phyloP scores from a whole-genome alignment of 768 basidiomycete species.

The Kwoniella heveanensis region DNA sequence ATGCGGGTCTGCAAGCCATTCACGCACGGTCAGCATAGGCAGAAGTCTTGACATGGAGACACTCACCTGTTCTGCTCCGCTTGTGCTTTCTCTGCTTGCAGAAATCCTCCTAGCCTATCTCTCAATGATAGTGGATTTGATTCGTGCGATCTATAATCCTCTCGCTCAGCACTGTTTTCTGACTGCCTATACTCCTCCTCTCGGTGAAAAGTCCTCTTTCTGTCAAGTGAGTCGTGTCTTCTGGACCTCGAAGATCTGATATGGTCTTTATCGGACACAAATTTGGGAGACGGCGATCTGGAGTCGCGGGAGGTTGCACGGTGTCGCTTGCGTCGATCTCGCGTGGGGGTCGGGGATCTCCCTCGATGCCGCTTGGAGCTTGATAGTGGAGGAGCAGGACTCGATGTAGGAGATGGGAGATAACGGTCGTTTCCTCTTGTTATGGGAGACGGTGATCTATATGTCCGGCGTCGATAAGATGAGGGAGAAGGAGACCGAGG shows the following conservation, averaged over 20 bases:
- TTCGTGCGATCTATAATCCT: no score
- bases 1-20: neutral
- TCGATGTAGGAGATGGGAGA: neutral
- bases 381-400: neutral
- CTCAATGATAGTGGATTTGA: neutral
- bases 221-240: no score
- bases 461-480: neutral
- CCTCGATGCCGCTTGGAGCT: conserved; percentile 2
- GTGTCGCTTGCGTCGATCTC: neutral
- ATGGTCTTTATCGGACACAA: no score
- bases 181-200: no score
- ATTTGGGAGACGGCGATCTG: no score
- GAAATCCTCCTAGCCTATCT: conserved; percentile 17
- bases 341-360: neutral
- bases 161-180: no score
- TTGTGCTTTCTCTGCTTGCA: neutral
- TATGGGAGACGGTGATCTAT: neutral
- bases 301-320: neutral
- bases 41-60: no score
- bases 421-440: neutral
- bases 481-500: neutral
- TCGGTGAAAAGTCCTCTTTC: no score
- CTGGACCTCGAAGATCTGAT: no score
- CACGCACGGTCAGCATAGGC: no score
- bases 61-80: neutral